Percentiles rank a stretch among this genome's conserved stretches.
phyloP scores from a whole-genome alignment of 2,329 filamentous ascomycete genomes.

The Grosmannia serpens region DNA sequence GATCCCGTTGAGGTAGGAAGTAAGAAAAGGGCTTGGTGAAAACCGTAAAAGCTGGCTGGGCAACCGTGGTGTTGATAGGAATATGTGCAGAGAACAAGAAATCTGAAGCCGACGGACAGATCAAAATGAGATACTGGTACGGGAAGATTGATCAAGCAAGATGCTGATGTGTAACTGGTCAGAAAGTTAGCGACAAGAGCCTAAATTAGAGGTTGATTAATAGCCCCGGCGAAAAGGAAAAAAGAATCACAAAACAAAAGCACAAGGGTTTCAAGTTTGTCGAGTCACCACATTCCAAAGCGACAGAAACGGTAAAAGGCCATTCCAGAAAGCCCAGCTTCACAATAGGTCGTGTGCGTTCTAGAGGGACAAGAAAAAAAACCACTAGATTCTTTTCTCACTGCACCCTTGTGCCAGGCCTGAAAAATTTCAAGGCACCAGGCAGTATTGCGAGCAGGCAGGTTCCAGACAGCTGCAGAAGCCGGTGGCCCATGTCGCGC shows the following conservation, averaged over 20 bases:
- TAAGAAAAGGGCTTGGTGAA: neutral
- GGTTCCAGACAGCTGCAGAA: no score
- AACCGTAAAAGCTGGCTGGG: neutral
- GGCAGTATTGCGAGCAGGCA: no score
- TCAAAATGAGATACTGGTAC: neutral
- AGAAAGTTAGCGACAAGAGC: neutral
- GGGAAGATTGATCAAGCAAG: neutral
- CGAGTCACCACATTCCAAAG: neutral
- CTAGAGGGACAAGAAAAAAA: no score
- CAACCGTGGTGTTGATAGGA: neutral
- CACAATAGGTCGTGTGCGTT: no score
- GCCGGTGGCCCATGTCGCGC: no score
- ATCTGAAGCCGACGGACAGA: neutral
- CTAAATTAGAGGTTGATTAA: neutral
- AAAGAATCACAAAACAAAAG: neutral
- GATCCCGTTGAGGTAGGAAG: constrained; percentile 2
- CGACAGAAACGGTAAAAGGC: neutral
- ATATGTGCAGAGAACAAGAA: neutral
- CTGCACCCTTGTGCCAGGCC: neutral
- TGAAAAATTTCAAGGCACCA: neutral
- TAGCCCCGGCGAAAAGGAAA: neutral
- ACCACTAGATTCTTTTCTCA: no score
- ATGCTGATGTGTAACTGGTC: neutral
- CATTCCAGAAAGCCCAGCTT: neutral
- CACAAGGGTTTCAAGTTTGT: neutral